Evolutionary conservation across 1,284 basidiomycete species (phyloP).

Genomic region (Sporisorium graminicola): DNA sequence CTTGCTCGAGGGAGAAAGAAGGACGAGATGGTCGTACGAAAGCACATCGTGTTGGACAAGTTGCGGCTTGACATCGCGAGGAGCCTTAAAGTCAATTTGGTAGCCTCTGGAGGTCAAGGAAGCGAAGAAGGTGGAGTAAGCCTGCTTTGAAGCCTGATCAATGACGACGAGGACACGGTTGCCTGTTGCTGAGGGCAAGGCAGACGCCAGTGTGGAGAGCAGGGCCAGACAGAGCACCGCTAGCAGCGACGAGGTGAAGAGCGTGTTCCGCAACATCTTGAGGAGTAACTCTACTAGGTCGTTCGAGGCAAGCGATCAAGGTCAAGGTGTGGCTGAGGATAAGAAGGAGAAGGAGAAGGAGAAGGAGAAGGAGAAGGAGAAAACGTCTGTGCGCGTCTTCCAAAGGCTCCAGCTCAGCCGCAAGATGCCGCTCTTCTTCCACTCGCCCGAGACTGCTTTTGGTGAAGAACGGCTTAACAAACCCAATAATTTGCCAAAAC

Average conservation of each 20-base stretch:
- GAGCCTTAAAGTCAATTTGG: constrained; percentile 36
- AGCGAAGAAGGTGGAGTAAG: constrained; percentile 50
- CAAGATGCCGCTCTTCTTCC: constrained; percentile 32
- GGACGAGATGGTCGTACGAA: constrained; percentile 62
- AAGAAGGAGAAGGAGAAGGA: no score
- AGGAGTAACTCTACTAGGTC: not conserved
- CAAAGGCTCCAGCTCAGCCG: constrained; percentile 30
- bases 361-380: no score
- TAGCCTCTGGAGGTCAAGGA: constrained; percentile 53
- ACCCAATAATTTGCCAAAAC: not conserved
- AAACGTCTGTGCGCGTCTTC: constrained; percentile 38
- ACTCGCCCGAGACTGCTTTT: constrained; percentile 33
- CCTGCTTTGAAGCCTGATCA: constrained; percentile 15
- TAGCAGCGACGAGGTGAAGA: constrained; percentile 2
- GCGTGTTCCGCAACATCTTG: constrained; percentile 2
- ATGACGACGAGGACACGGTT: constrained; percentile 61
- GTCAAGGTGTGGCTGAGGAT: not conserved
- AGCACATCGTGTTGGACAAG: constrained; percentile 59
- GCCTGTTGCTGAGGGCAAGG: constrained; percentile 56
- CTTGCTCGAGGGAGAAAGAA: constrained; percentile 58
- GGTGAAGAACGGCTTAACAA: not conserved
- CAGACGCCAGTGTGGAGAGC: constrained; percentile 19
- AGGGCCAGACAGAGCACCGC: constrained; percentile 14
- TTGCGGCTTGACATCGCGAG: constrained; percentile 35
- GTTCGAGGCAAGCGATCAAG: constrained; percentile 5